Percentiles rank a stretch among this genome's conserved stretches.
Evolutionary conservation across 176 grass and related monocot genomes (phyloP).

Genomic region (Triticum aestivum): IWGSC_CS_RefSeq_v2.1 NC_057805.1:421955193-421955692

Average conservation of each 20-base stretch:
- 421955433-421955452: slow-evolving; percentile 41
- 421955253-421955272: slow-evolving; percentile 95
- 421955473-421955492: slow-evolving; percentile 89
- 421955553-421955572: slow-evolving; percentile 64
- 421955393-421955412: neutral
- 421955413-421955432: slow-evolving; percentile 1
- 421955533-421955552: slow-evolving; percentile 71
- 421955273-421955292: slow-evolving; percentile 73
- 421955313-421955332: slow-evolving; percentile 46
- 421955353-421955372: slow-evolving; percentile 80
- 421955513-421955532: slow-evolving; percentile 76
- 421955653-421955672: slow-evolving; percentile 49
- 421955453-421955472: slow-evolving; percentile 79
- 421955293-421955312: slow-evolving; percentile 71
- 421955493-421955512: slow-evolving; percentile 90
- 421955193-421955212: slow-evolving; percentile 84
- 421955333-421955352: slow-evolving; percentile 61
- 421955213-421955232: slow-evolving; percentile 62
- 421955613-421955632: slow-evolving; percentile 66
- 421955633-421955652: slow-evolving; percentile 59
- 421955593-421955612: slow-evolving; percentile 61
- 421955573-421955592: slow-evolving; percentile 57
- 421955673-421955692: slow-evolving; percentile 83
- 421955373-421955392: slow-evolving; percentile 17
- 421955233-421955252: slow-evolving; percentile 74